Conservation (phyloP, 2,329 filamentous ascomycete genomes). For the Hypoxylon sp. region DNA sequence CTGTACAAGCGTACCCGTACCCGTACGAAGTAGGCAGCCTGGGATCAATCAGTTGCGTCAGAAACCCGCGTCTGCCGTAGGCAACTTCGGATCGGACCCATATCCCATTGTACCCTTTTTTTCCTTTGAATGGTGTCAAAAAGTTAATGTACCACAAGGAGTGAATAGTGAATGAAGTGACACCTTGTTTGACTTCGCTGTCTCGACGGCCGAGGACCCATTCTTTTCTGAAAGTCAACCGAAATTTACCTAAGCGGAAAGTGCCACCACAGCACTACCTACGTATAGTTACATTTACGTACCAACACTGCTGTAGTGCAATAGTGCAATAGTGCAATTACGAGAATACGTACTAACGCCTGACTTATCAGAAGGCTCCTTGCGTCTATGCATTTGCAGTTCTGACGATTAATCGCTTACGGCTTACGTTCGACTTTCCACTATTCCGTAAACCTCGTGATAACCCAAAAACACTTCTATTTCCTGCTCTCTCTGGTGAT, state of each 20-base stretch:
- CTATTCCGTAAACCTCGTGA: not conserved
- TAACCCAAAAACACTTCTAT: not conserved
- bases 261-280: no score
- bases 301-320: no score
- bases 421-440: not conserved
- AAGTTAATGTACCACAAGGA: no score
- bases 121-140: no score
- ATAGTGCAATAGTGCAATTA: no score
- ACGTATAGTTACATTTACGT: not conserved
- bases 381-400: not conserved
- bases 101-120: no score
- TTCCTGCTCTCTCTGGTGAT: not conserved
- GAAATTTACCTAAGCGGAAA: not conserved
- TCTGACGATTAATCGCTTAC: not conserved
- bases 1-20: not conserved
- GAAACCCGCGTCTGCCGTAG: constrained; percentile 35
- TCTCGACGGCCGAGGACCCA: not conserved
- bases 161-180: not conserved
- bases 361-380: no score
- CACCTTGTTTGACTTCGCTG: not conserved
- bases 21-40: not conserved
- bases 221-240: not conserved
- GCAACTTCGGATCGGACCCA: constrained; percentile 2
- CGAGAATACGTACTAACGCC: no score
- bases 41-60: constrained; percentile 28